phyloP scores from a whole-genome alignment of 2,329 filamentous ascomycete species.

The Aspergillus sojae region DNA sequence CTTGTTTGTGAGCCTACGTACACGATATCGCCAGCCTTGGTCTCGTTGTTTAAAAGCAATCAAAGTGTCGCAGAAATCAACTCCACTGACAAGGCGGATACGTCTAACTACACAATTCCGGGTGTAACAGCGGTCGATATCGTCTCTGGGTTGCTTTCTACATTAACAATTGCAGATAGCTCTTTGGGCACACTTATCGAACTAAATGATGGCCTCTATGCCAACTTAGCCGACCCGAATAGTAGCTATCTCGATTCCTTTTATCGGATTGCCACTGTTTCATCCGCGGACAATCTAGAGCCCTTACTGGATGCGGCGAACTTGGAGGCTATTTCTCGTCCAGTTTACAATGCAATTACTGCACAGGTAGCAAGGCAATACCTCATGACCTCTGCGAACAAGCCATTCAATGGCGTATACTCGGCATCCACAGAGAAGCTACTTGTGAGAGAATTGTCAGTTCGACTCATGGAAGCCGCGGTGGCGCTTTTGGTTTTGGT shows the following conservation, averaged over 20 bases:
- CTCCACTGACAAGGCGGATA: neutral
- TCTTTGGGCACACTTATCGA: neutral
- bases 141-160: constrained; percentile 1
- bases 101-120: neutral
- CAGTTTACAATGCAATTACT: constrained; percentile 2
- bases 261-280: constrained; percentile 7
- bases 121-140: neutral
- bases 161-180: neutral
- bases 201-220: neutral
- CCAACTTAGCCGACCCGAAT: neutral
- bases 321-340: neutral
- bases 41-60: constrained; percentile 8
- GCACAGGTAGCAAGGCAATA: constrained; percentile 8
- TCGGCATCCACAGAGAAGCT: constrained; percentile 4
- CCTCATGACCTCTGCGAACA: neutral
- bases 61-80: constrained; percentile 8
- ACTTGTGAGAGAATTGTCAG: constrained; percentile 9
- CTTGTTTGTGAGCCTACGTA: constrained; percentile 10
- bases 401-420: constrained; percentile 1
- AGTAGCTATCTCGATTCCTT: constrained; percentile 7
- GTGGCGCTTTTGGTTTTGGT: constrained; percentile 2
- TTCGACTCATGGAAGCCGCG: constrained; percentile 10
- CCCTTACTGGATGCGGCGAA: constrained; percentile 2
- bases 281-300: neutral
- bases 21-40: constrained; percentile 2